Conservation (phyloP, 805 yeast genomes). For the Ascoidea tarda region DNA sequence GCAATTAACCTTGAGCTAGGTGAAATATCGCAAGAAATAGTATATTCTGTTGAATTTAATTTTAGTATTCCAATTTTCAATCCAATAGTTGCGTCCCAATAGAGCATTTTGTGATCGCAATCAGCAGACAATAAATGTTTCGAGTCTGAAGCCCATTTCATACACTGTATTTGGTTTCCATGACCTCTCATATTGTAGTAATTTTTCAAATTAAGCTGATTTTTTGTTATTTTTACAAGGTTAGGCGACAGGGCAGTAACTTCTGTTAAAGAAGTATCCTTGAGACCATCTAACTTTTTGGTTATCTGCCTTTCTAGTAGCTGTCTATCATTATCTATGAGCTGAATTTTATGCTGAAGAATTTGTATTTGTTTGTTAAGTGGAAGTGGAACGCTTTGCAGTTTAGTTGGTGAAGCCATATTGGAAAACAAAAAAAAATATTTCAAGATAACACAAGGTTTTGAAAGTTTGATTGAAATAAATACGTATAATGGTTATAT, state of each 20-base stretch:
- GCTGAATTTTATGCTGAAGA: neutral
- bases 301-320: neutral
- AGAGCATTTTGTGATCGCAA: constrained; percentile 73
- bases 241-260: no score
- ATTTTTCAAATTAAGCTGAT: neutral
- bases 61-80: constrained; percentile 44
- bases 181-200: constrained; percentile 22
- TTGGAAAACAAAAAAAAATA: no score
- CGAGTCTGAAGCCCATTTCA: constrained; percentile 59
- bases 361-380: neutral
- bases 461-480: no score
- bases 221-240: no score
- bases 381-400: neutral
- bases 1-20: constrained; percentile 58
- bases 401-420: no score
- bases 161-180: constrained; percentile 53
- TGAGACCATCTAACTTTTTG: neutral
- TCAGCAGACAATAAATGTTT: constrained; percentile 52
- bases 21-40: constrained; percentile 57
- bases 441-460: no score
- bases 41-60: constrained; percentile 53
- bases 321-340: neutral
- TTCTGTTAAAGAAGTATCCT: neutral
- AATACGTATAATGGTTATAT: no score
- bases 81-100: constrained; percentile 74